Conservation (phyloP, 2,329 filamentous ascomycete species). For the Calonectria pseudoreteaudii region DNA sequence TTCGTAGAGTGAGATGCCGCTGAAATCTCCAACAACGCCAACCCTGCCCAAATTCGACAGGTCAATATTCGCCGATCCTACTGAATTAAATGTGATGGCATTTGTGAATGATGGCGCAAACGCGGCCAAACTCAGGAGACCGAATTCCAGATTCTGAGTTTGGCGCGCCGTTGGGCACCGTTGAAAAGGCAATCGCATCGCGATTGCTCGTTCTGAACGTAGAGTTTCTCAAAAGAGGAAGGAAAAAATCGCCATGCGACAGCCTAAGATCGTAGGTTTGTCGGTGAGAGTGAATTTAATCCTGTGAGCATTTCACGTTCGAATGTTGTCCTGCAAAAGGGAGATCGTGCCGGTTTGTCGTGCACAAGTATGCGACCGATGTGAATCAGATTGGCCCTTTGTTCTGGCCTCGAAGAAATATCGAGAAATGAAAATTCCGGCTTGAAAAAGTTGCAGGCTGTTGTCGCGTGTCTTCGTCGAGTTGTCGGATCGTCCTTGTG, state of each 20-base stretch:
- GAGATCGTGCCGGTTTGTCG: conserved; percentile 31
- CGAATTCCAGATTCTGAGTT: conserved; percentile 41
- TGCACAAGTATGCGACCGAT: conserved; percentile 21
- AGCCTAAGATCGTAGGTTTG: conserved; percentile 17
- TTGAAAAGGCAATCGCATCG: conserved; percentile 62
- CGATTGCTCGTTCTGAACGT: conserved; percentile 40
- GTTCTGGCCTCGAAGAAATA: background rate
- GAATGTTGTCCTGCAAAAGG: conserved; percentile 43
- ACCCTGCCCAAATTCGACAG: conserved; percentile 83
- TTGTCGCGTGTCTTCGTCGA: conserved; percentile 13
- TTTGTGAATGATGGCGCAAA: conserved; percentile 56
- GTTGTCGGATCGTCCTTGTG: conserved; percentile 23
- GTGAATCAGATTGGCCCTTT: conserved; percentile 4
- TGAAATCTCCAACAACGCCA: conserved; percentile 89
- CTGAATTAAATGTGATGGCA: conserved; percentile 70
- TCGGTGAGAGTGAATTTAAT: conserved; percentile 31
- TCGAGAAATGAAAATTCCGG: conserved; percentile 15
- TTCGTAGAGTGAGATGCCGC: conserved; percentile 89
- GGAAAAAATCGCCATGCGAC: conserved; percentile 21
- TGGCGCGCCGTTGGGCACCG: conserved; percentile 56
- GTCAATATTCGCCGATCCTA: conserved; percentile 80
- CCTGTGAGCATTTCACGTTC: conserved; percentile 45
- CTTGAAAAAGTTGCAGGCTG: background rate
- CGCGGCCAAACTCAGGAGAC: conserved; percentile 55
- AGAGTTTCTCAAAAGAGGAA: conserved; percentile 7